phyloP scores from a whole-genome alignment of 257 asterid species.

The Plantago elongata region DNA sequence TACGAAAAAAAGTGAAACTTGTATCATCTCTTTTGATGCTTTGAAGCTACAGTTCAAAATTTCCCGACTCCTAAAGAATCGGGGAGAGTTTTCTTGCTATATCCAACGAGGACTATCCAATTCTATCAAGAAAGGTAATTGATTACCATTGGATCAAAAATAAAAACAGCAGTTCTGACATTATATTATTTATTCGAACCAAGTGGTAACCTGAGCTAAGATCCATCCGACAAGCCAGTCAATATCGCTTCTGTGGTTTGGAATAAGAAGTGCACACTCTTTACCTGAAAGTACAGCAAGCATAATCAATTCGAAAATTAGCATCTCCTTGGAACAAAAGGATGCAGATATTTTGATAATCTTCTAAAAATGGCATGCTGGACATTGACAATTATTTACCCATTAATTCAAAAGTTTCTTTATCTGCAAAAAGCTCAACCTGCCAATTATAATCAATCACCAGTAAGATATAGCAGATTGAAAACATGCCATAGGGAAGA shows the following conservation, averaged over 20 bases:
- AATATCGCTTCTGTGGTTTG: slow-evolving; percentile 70
- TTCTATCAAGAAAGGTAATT: slow-evolving; percentile 5
- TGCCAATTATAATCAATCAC: slow-evolving; percentile 30
- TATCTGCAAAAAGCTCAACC: slow-evolving; percentile 65
- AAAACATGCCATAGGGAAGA: slow-evolving; percentile 3
- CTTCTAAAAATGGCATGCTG: slow-evolving; percentile 6
- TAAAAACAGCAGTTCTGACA: slow-evolving; percentile 2
- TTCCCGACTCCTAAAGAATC: too few species aligned
- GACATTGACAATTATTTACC: slow-evolving; percentile 37
- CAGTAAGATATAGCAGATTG: slow-evolving; percentile 15
- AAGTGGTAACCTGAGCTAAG: slow-evolving; percentile 59
- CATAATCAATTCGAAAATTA: slow-evolving; percentile 1
- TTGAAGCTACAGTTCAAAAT: too few species aligned
- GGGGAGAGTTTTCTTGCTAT: too few species aligned
- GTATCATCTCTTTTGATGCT: too few species aligned
- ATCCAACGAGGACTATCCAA: slow-evolving; percentile 3
- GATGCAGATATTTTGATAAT: not conserved
- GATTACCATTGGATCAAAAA: slow-evolving; percentile 6
- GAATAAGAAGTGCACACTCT: slow-evolving; percentile 73
- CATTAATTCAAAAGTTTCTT: slow-evolving; percentile 49
- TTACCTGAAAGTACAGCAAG: slow-evolving; percentile 47
- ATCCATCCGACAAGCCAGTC: slow-evolving; percentile 92
- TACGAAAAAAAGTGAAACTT: not conserved
- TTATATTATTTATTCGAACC: slow-evolving; percentile 12
- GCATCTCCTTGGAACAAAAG: not conserved